Base-by-base conservation (phyloP, 345 rosid species). In the Hypericum androsaemum region DNA sequence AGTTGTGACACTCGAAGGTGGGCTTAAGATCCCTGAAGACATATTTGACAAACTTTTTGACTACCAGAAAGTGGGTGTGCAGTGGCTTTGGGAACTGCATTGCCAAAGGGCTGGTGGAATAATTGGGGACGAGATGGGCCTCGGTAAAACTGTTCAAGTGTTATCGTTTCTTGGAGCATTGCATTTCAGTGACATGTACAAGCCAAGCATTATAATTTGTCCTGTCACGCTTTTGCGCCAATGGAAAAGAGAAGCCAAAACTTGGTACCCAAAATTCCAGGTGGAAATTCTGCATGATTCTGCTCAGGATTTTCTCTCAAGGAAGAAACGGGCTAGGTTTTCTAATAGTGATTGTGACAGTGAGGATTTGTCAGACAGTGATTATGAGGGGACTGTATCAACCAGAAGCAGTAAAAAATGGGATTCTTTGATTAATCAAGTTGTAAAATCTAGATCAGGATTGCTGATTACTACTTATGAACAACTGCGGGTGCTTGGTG, bases 81-180 rank as follows among this genome's bases (percentile, higher is more conserved):
- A 92, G 72, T 92, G 98, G 98, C 70, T 92, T 12, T 92, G 98
- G 96, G 98, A 92, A 70, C 75, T 92, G 77, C 98, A 92, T 65
- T 88, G 98, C 77, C 98, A 92, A 74, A 81, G 64, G 75, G 96
- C 95, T 61, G 98, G 98, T 68, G 98, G 98, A 41, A 88, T 92
- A 46, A 92, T 92, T 42, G 98, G 98, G 65, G 98, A 92, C 71
- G 98, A 92, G 74, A 92, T 92, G 96, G 96, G 98, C 60, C 96
- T 92, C 63, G 98, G 98, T 53, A 92, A 92, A 73, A 92, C 98
- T 11, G 64, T 92, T 47, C 98, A 92, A 70, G 88, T 92, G 64
- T 66, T 92, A 69, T 81, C 94, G 60, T 92, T 92, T 67, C 94
- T 92, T 16, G 98, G 88, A 44, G 80, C 98, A 42, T 71, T 92